phyloP scores from a whole-genome alignment of 2,329 filamentous ascomycete species.

The Colletotrichum neosansevieriae region DNA sequence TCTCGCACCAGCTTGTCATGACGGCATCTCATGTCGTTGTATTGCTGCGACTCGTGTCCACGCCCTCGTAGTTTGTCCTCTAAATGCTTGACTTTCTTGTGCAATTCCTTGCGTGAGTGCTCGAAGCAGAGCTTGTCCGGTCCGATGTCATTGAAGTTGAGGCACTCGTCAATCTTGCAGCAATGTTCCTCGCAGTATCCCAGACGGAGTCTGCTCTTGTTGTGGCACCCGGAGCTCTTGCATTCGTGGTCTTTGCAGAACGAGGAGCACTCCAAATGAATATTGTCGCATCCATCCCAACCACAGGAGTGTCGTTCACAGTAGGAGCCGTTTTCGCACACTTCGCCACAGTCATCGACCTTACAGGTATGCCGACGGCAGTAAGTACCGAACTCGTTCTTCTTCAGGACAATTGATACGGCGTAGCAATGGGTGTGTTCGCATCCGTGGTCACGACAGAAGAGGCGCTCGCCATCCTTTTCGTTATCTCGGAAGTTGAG shows the following conservation, averaged over 20 bases:
- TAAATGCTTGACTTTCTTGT: conserved; percentile 24
- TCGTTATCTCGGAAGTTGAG: conserved; percentile 28
- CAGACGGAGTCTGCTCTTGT: conserved; percentile 10
- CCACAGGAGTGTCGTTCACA: conserved; percentile 23
- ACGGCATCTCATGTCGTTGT: conserved; percentile 26
- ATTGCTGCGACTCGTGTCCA: not conserved
- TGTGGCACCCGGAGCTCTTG: conserved; percentile 17
- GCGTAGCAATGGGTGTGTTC: conserved; percentile 24
- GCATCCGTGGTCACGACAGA: conserved; percentile 34
- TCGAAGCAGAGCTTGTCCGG: conserved; percentile 31
- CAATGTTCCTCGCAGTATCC: conserved; percentile 34
- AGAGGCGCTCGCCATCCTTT: conserved; percentile 19
- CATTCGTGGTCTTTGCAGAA: conserved; percentile 35
- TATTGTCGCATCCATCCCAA: conserved; percentile 26
- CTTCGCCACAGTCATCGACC: conserved; percentile 24
- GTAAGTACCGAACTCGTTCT: conserved; percentile 19
- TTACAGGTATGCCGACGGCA: conserved; percentile 35
- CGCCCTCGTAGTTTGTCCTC: conserved; percentile 21
- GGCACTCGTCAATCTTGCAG: conserved; percentile 33
- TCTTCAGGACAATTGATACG: conserved; percentile 14
- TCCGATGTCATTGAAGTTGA: conserved; percentile 31
- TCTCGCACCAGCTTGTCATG: conserved; percentile 31
- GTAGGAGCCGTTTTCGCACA: conserved; percentile 10
- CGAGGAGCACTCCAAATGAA: conserved; percentile 3
- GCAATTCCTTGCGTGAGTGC: conserved; percentile 28